These are phyloP conservation scores for Cercophora newfieldiana DNA, from an alignment of 495 filamentous ascomycete species.

Conservation along the genomic window DNA sequence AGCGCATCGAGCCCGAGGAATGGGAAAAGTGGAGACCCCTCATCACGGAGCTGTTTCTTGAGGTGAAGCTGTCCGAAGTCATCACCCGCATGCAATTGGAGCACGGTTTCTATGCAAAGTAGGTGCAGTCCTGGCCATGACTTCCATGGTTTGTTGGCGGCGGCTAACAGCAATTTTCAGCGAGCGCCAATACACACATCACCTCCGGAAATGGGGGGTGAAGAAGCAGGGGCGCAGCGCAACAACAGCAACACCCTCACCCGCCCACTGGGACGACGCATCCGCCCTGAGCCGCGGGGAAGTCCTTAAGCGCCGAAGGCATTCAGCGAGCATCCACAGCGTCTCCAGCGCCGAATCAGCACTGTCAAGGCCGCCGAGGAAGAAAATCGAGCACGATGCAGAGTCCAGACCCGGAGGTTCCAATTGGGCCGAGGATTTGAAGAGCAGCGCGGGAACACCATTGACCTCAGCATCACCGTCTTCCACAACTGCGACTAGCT, in stretches of 20 bases:
- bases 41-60: neutral
- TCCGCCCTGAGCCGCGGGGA: neutral
- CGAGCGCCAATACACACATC: neutral
- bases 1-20: neutral
- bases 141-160: too few species aligned
- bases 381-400: neutral
- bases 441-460: too few species aligned
- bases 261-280: neutral
- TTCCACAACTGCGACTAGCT: neutral
- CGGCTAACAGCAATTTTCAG: neutral
- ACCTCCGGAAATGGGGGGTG: neutral
- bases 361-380: neutral
- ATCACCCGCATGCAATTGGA: neutral
- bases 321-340: neutral
- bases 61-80: neutral
- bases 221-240: neutral
- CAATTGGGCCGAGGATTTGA: too few species aligned
- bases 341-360: neutral
- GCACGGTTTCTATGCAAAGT: neutral
- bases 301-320: neutral
- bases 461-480: neutral
- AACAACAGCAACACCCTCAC: neutral
- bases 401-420: too few species aligned
- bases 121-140: neutral
- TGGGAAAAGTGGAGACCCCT: neutral